Base-by-base conservation (phyloP, 805 yeast species). In the Teunomyces funiuensis region DNA sequence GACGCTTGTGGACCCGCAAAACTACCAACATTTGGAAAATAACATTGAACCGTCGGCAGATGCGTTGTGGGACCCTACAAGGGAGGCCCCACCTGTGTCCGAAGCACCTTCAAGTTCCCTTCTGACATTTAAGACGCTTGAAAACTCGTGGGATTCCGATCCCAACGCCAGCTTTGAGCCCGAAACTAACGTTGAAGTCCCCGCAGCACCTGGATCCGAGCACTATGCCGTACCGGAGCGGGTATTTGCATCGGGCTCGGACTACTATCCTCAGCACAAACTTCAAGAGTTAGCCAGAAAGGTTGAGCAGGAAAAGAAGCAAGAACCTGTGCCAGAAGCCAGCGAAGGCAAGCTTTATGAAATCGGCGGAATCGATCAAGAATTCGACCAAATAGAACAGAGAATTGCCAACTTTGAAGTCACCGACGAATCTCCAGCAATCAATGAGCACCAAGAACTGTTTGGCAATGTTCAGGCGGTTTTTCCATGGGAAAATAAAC, bases 61-160 rank as follows among this genome's bases (percentile, higher is more conserved):
- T 37, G 44, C 61, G 6, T 40, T 51, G 18, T 76, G 80, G 80
- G 69, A 75, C 41, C 73, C 80, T 6, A 58, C 75, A 1, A 49
- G 39, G 9, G 68, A 62, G 34, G 62, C 66, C 6, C 79, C 79
- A 7, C 79, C 80, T 16, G 52, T 31, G 3, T n/a, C 34, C 6
- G 23, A 17, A 6, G 34, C 34, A 6, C 34, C 34, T 1, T 23
- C 13, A 2, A 7, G 23, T 8, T 16, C 25, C 9, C 25, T 31
- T 3, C 34, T 16, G 34, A 16, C 3, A 6, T 31, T 31, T 17
- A 46, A 37, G 17, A 16, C 52, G 13, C 54, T 51, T 40, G 43
- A 39, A 15, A 63, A 55, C 45, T 41, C 48, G 11, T 68, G 73
- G 73, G 66, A 63, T 36, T 45, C 43, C n/a, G 40, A 39, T n/a